Percentiles rank a stretch among this genome's conserved stretches.
phyloP scores from a whole-genome alignment of 495 filamentous ascomycete species.

The Xylaria palmicola region DNA sequence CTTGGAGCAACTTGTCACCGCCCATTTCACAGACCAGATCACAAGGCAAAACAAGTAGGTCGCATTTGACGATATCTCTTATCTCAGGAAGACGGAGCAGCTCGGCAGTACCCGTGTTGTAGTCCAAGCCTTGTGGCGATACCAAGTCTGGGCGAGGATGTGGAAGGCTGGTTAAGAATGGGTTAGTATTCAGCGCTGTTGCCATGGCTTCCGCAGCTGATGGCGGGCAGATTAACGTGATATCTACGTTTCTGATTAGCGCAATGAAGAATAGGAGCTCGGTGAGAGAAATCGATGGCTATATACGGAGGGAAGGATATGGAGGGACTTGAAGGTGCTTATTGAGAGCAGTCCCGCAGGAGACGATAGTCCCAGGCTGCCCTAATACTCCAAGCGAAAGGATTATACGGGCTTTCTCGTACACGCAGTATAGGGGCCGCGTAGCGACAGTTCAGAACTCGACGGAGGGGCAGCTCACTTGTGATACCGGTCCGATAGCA shows the following conservation, averaged over 20 bases:
- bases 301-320: background rate
- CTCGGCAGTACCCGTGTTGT: constrained; percentile 83
- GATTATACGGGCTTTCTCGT: background rate
- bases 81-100: constrained; percentile 80
- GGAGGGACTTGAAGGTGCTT: too few relatives aligned
- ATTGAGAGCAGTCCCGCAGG: too few relatives aligned
- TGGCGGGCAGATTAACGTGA: constrained; percentile 79
- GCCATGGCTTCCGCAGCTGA: constrained; percentile 68
- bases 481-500: constrained; percentile 83
- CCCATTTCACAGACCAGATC: constrained; percentile 91
- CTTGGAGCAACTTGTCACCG: constrained; percentile 74
- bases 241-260: constrained; percentile 54
- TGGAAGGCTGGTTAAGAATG: constrained; percentile 78
- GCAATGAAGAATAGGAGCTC: background rate
- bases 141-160: constrained; percentile 71
- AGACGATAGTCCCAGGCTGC: background rate
- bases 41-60: constrained; percentile 90
- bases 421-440: background rate
- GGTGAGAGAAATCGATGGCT: background rate
- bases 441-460: background rate
- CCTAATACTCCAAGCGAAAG: background rate
- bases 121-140: constrained; percentile 66
- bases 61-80: constrained; percentile 65
- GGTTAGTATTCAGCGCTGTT: constrained; percentile 80
- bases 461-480: constrained; percentile 48